Evolutionary conservation across 228 moss, liverwort and hornwort genomes (phyloP), one percentile per base, ranked within the genome.

Genomic region (Sphagnum magellanicum): DNA sequence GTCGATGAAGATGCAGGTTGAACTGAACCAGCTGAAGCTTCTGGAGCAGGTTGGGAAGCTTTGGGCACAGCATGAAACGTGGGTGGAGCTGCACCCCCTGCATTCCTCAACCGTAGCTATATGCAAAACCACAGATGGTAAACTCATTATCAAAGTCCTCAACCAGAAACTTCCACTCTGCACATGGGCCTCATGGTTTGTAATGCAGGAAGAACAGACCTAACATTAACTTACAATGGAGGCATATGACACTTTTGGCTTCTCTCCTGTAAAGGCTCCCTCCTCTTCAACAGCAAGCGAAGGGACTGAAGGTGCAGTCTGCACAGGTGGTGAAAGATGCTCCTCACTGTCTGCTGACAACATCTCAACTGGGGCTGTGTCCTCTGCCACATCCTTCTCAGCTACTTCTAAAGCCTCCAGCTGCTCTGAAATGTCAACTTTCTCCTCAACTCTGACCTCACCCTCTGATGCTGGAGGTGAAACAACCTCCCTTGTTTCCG

Each of bases 401-500:
- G 76, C 79, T 55, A 71, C 55, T 7, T 78, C 81, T 9, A 55
- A 8, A 55, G 9, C 9, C 55, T 55, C 55, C 55, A 55, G 9
- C 8, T 76, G 69, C 6, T 88, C 88, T 3, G 48, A 47, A 5
- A 75, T 14, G 5, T 80, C 84, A 48, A 71, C 74, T 5, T 74
- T 66, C 65, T 84, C 88, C 46, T 88, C 81, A 48, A 75, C 67
- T 6, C 61, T 67, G 11, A 79, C 85, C 32, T 88, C 92, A 0
- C 67, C 78, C 8, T 90, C 81, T 53, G 62, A 74, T 3, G 6
- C 8, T 15, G 77, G 77, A 50, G 74, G 61, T 50, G 91, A 77
- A 4, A 83, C 16, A 5, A 85, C 57, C 53, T 90, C 87, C 67
- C 80, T 80, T 49, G 70, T 79, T 71, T 93, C 90, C 8, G 81